Evolutionary conservation across 2,329 filamentous ascomycete genomes (phyloP), one percentile per base, ranked within the genome.

Genomic region (Lomentospora prolificans): DNA sequence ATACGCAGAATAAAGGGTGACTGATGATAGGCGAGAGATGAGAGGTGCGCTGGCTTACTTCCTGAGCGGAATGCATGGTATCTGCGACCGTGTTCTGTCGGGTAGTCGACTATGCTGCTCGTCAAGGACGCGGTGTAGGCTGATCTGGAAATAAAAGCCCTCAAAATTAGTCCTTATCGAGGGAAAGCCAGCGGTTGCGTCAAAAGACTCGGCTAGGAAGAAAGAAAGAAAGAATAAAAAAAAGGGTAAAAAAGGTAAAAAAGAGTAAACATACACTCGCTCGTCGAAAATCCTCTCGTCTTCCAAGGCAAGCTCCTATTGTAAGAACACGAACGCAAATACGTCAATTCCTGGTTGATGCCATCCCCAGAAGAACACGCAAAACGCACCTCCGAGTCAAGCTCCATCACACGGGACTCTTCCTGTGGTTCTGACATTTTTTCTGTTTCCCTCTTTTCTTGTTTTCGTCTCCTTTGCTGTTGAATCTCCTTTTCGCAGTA

Each of bases 41-140:
- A 39, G 19, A 50, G 14, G n/a, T 4, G n/a, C 17, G 22, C 9
- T n/a, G 3, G 55, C 59, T 19, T 61, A 67, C 56, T 60, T 2
- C 67, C 65, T n/a, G 63, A 57, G 28, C 63, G 61, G 53, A 67
- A 72, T 3, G 65, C 67, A 55, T 69, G 65, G 22, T 68, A 68
- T 1, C 65, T 62, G 10, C 66, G 63, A 10, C 66, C 66, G 56
- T 69, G 62, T 39, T 69, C 64, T 6, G 60, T 53, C 3, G 64
- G 64, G 44, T 66, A 67, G 50, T 66, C 55, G 12, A 63, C 24
- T n/a, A 65, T 57, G 36, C 64, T 66, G 3, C 63, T 63, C 3
- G 60, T 60, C 39, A 67, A 46, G 3, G 65, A 67, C 2, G 64
- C 57, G 0, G 63, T 64, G 54, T 62, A 62, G 4, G 41, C 10